Evolutionary conservation across 2,329 filamentous ascomycete genomes (phyloP), one percentile per base, ranked within the genome.

Genomic region (Monilinia fructicola): DNA sequence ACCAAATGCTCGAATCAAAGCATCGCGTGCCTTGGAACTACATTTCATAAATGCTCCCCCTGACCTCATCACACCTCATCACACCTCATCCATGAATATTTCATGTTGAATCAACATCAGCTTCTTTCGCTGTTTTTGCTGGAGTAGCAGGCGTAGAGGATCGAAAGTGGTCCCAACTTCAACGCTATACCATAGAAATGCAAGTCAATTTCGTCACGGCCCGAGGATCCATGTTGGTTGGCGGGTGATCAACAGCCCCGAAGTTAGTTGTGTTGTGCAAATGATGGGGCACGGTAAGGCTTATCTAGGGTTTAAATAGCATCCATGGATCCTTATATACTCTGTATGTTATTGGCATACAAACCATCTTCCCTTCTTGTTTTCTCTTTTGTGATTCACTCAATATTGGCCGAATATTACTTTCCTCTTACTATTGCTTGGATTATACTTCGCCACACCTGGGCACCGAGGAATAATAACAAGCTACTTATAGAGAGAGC

Each of bases 21-120:
- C n/a, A 61, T 61, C 31, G 58, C 44, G 58, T 61, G 58, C 58
- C 44, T 61, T 23, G n/a, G n/a, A n/a, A n/a, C n/a, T n/a, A 26
- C 7, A 60, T 35, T 60, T 50, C 42, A 60, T 26, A 46, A 48
- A 38, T 50, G n/a, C 26, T 55, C 44, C 58, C 58, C 58, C 58
- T 61, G 58, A 61, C 31, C 44, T 61, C 14, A 61, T 61, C 58
- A 60, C 21, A 35, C 31, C 31, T 35, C 31, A 48, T 44, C 42
- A 44, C 42, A 44, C 5, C 55, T 59, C 40, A 46, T 14, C 12
- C 38, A 40, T 40, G 38, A 40, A 38, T 40, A 11, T 2, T 40
- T 11, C 10, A 14, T 40, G 31, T 35, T n/a, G 44, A 28, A 48
- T 48, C 56, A 59, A 12, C 42, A 46, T 35, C 56, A 23, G 18